phyloP scores from a whole-genome alignment of 2,329 filamentous ascomycete genomes.

The Spiromastix sp. region DNA sequence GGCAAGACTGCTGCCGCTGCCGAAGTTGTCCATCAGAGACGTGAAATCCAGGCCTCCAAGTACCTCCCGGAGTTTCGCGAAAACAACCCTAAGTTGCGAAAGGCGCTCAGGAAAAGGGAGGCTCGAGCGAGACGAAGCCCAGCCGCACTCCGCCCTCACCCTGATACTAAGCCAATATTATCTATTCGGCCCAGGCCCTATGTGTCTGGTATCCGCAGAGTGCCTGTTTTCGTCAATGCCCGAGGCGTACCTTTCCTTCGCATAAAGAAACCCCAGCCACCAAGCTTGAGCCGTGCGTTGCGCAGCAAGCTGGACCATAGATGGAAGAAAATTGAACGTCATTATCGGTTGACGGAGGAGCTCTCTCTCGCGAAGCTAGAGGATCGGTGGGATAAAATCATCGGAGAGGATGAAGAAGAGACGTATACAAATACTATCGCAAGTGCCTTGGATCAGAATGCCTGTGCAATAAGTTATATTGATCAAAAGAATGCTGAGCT shows the following conservation, averaged over 20 bases:
- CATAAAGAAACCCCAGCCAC: conserved; percentile 35
- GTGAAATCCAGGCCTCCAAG: conserved; percentile 11
- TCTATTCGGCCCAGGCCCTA: conserved; percentile 21
- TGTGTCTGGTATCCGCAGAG: conserved; percentile 26
- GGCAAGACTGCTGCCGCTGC: conserved; percentile 15
- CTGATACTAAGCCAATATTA: conserved; percentile 24
- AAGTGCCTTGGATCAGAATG: conserved; percentile 14
- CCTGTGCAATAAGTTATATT: conserved; percentile 14
- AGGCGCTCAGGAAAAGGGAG: conserved; percentile 16
- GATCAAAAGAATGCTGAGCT: conserved; percentile 21
- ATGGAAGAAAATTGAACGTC: conserved; percentile 23
- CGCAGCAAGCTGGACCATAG: conserved; percentile 25
- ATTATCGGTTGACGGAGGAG: conserved; percentile 21
- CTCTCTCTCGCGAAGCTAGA: conserved; percentile 28
- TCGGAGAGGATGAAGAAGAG: conserved; percentile 12
- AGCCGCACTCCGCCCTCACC: conserved; percentile 20
- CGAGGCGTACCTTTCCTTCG: conserved; percentile 33
- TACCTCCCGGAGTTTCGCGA: conserved; percentile 7
- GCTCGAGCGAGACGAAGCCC: conserved; percentile 17
- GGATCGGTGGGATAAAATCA: conserved; percentile 31
- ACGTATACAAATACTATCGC: conserved; percentile 18
- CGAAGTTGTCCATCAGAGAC: conserved; percentile 15
- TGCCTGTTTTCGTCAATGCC: conserved; percentile 32
- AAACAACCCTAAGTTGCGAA: conserved; percentile 15
- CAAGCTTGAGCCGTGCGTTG: conserved; percentile 27